Evolutionary conservation across 108 stramenopile genomes (phyloP), one percentile per base, ranked within the genome.

Genomic region (Cyclostephanos invisitatus): DNA sequence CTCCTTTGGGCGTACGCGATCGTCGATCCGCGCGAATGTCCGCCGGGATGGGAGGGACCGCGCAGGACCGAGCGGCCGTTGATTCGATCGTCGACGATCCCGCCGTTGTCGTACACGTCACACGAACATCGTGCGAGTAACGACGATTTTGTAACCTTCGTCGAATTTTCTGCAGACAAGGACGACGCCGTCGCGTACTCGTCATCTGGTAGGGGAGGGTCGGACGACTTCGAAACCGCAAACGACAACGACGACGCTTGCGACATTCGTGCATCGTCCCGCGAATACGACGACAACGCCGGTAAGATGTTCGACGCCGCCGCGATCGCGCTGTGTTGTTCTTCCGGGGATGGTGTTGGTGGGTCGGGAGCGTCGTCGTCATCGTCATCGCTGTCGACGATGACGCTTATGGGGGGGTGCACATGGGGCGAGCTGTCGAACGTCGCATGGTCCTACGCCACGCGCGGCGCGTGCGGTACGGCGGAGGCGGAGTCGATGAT

Each of bases 361-460:
- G n/a, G n/a, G n/a, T n/a, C n/a, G n/a, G n/a, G n/a, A n/a, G 46
- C 42, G 53, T 7, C 25, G 55, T 22, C 12, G 12, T 28, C 27
- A n/a, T 46, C 42, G 53, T 7, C 25, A 27, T 22, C 12, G 12
- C 27, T 10, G 55, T 28, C 27, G 27, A 56, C 27, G 12, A 66
- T 59, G 51, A 64, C 68, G 5, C 32, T 80, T 35, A 49, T 90
- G 42, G 29, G 68, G 67, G 59, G 58, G n/a, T 89, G 89, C 74
- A 68, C 85, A 1, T 91, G 90, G 90, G 87, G 76, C 50, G 90
- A 93, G 59, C 59, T 93, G 14, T 87, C 92, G 2, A 93, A 81
- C 53, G 64, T 90, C 35, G 92, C 85, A 10, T 93, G 92, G 92
- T 87, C 92, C 10, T 93, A 84, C 78, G 92, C 90, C 10, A 77